Conservation (phyloP, 257 asterid species). For the Ajuga chamaepitys region DNA sequence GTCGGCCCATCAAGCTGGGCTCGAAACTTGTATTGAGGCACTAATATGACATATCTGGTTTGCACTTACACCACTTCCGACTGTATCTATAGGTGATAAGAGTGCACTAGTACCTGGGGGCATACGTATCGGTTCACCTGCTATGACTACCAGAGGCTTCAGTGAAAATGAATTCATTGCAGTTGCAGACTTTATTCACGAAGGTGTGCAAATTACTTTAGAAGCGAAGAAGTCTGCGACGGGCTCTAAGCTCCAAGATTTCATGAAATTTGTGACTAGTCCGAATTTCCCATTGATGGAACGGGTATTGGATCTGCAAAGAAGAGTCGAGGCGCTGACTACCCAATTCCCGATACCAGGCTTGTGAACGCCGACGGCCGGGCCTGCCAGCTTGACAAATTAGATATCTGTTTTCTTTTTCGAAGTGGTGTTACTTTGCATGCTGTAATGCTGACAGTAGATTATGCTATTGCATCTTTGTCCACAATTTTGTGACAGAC, state of each 20-base stretch:
- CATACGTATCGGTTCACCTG: slow-evolving; percentile 88
- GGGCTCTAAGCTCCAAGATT: slow-evolving; percentile 82
- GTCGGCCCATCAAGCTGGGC: no score
- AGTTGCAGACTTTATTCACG: slow-evolving; percentile 79
- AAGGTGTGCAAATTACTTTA: slow-evolving; percentile 72
- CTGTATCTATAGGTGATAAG: slow-evolving; percentile 56
- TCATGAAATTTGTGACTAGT: slow-evolving; percentile 55
- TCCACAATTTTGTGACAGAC: background rate
- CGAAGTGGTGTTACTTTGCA: background rate
- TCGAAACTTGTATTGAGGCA: background rate
- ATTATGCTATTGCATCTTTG: background rate
- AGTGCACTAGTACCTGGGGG: slow-evolving; percentile 95
- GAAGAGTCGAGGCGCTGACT: slow-evolving; percentile 68
- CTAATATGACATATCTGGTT: background rate
- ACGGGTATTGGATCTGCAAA: slow-evolving; percentile 44
- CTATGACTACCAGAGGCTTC: slow-evolving; percentile 92
- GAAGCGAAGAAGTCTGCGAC: slow-evolving; percentile 67
- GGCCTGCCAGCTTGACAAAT: background rate
- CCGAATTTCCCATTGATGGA: slow-evolving; percentile 57
- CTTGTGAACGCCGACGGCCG: slow-evolving; percentile 26
- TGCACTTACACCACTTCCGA: background rate
- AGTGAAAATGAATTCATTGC: slow-evolving; percentile 52
- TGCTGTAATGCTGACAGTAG: background rate
- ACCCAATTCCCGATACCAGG: slow-evolving; percentile 83
- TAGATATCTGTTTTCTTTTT: background rate